phyloP scores from a whole-genome alignment of 225 moss, liverwort and hornwort species.

The Pseudisothecium myosuroides region DNA sequence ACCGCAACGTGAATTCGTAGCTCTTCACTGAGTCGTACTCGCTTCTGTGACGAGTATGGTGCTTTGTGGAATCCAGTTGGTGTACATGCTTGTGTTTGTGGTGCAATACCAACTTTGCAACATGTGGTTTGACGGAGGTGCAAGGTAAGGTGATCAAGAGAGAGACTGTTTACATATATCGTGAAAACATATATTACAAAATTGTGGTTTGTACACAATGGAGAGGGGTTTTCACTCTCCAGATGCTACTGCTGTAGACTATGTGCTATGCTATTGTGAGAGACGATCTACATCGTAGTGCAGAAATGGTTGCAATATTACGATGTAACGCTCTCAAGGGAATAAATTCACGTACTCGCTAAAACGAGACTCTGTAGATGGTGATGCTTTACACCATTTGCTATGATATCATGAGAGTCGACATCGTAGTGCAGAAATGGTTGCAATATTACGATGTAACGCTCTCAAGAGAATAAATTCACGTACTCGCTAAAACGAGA shows the following conservation, averaged over 20 bases:
- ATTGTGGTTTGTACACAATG: not conserved
- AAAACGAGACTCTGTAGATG: not conserved
- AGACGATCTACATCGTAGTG: not conserved
- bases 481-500: not conserved
- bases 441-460: not conserved
- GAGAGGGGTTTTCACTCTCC: not conserved
- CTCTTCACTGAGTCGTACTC: not conserved
- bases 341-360: not conserved
- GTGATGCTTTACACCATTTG: not conserved
- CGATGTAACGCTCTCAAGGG: not conserved
- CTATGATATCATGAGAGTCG: not conserved
- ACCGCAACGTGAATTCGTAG: not conserved
- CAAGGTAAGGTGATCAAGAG: not conserved
- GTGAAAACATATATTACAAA: constrained; percentile 1
- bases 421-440: not conserved
- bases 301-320: constrained; percentile 9
- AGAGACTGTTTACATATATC: not conserved
- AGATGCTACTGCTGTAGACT: not conserved
- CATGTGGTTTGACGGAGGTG: not conserved
- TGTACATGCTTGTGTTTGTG: not conserved
- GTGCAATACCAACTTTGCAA: not conserved
- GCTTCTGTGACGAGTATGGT: not conserved
- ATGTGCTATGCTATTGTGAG: not conserved
- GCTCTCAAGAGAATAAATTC: not conserved
- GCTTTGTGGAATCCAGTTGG: not conserved